Evolutionary conservation across 257 asterid genomes (phyloP).

Genomic region (Penstemon davidsonii): DNA sequence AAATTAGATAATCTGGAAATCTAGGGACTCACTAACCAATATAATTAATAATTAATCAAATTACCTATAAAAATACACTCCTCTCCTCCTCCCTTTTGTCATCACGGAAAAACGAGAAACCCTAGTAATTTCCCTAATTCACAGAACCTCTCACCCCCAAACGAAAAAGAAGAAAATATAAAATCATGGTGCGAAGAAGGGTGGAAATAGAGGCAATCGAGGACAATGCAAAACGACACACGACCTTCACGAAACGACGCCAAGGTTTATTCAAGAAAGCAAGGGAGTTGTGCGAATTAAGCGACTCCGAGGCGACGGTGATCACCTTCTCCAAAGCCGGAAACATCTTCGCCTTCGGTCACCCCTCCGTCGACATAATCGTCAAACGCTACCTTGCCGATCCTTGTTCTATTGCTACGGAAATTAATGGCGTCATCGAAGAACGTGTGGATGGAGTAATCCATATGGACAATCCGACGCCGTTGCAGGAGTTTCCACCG

Average conservation of each 20-base stretch:
- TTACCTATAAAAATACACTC: neutral
- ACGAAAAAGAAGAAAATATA: neutral
- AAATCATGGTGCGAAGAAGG: conserved; percentile 26
- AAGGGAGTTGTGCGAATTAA: conserved; percentile 23
- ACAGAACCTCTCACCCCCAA: neutral
- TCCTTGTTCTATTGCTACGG: neutral
- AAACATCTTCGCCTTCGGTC: conserved; percentile 36
- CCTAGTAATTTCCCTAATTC: conserved; percentile 4
- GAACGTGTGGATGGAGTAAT: neutral
- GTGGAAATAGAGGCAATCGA: conserved; percentile 40
- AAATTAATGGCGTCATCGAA: neutral
- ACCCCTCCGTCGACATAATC: conserved; percentile 32
- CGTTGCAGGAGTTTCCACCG: neutral
- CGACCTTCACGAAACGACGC: conserved; percentile 55
- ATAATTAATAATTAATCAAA: too few relatives aligned
- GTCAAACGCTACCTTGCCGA: conserved; percentile 33
- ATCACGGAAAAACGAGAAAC: conserved; percentile 3
- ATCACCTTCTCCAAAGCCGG: conserved; percentile 46
- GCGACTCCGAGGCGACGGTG: conserved; percentile 33
- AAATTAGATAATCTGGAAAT: too few relatives aligned
- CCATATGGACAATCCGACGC: too few relatives aligned
- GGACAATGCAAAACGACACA: conserved; percentile 43
- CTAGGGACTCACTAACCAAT: too few relatives aligned
- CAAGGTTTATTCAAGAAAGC: conserved; percentile 46
- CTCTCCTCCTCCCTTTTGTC: neutral